A percentile compares a stretch with the other conserved stretches of the same genome.
Evolutionary conservation across 164 flowering plant genomes (phyloP).

Genomic region (Berberis vulgaris): DNA sequence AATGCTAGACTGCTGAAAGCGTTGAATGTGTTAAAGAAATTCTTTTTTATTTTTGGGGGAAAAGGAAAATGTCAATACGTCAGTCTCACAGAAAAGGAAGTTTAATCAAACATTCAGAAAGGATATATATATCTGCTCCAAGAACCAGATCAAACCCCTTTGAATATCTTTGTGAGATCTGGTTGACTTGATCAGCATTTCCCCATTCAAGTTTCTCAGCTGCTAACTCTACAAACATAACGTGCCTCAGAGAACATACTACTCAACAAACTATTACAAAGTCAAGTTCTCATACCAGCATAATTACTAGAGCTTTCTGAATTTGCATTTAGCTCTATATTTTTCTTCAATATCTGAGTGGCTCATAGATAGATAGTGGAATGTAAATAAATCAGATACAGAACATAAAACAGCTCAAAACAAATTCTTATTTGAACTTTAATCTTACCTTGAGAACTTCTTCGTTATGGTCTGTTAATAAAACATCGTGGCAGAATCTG

Average conservation of each 20-base stretch:
- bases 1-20: conserved; percentile 87
- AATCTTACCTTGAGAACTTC: conserved; percentile 86
- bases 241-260: conserved; percentile 3
- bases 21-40: conserved; percentile 12
- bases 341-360: conserved; percentile 71
- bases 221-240: conserved; percentile 32
- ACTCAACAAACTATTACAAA: neutral
- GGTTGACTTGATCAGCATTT: conserved; percentile 42
- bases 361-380: neutral
- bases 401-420: conserved; percentile 1
- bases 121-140: conserved; percentile 99
- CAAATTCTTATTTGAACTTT: neutral
- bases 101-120: neutral
- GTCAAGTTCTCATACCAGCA: conserved; percentile 41
- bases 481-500: conserved; percentile 62
- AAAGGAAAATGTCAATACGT: neutral
- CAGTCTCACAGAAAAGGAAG: neutral
- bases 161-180: conserved; percentile 38
- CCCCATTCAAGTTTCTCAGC: conserved; percentile 95
- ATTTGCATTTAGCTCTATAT: conserved; percentile 60
- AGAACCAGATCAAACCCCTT: conserved; percentile 86
- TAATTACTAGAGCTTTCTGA: conserved; percentile 20
- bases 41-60: neutral
- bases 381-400: neutral
- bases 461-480: conserved; percentile 87